Percentiles rank a stretch among this genome's conserved stretches.
Conservation (phyloP, 192 early-diverging fungal genomes). For the Gigaspora rosea region DNA sequence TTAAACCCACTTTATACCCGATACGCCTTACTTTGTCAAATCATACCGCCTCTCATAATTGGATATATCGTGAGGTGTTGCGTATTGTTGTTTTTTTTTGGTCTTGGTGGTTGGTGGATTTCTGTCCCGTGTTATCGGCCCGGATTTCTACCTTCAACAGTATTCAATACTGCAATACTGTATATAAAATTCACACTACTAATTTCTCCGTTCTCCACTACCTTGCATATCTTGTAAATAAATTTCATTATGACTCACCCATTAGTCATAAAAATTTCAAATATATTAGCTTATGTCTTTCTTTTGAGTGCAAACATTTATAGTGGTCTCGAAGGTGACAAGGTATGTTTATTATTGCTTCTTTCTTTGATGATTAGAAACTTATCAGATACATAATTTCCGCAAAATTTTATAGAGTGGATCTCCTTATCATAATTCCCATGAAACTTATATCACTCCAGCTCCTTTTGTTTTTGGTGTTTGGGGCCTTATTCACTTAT, state of each 20-base stretch:
- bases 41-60: too few species aligned
- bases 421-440: constrained; percentile 40
- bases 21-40: too few species aligned
- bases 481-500: constrained; percentile 65
- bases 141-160: too few species aligned
- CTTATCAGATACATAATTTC: background rate
- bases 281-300: background rate
- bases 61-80: too few species aligned
- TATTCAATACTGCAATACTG: too few species aligned
- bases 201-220: too few species aligned
- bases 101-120: too few species aligned
- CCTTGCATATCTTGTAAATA: background rate
- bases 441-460: constrained; percentile 66
- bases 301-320: background rate
- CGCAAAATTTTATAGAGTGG: constrained; percentile 15
- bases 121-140: too few species aligned
- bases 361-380: too few species aligned
- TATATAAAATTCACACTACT: too few species aligned
- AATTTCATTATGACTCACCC: background rate
- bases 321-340: background rate
- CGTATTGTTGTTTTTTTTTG: too few species aligned
- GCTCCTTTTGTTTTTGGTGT: constrained; percentile 60
- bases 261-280: background rate
- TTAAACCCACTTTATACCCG: too few species aligned
- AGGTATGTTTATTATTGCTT: background rate